Percentiles rank a stretch among this genome's conserved stretches.
Conservation (phyloP, 495 filamentous ascomycete species). For the Hypomontagnella monticulosa region DNA sequence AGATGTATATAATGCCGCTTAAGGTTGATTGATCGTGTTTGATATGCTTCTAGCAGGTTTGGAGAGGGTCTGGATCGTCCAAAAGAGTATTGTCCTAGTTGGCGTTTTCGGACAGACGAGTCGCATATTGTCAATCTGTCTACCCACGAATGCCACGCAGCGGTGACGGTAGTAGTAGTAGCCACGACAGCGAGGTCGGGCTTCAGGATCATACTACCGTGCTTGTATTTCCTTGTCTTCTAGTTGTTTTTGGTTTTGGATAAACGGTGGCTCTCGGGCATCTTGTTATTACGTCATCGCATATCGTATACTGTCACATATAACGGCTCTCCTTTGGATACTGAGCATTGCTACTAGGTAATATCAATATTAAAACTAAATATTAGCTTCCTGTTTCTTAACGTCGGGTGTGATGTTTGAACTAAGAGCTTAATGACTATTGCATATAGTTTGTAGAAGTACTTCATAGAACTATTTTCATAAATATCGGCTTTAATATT, state of each 20-base stretch:
- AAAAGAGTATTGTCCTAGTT: conserved; percentile 21
- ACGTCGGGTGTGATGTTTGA: neutral
- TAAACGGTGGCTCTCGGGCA: conserved; percentile 25
- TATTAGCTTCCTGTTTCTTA: neutral
- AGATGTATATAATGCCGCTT: conserved; percentile 41
- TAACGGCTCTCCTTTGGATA: conserved; percentile 5
- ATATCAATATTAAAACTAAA: conserved; percentile 19
- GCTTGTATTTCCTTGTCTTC: conserved; percentile 23
- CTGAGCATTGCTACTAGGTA: conserved; percentile 29
- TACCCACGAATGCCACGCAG: neutral
- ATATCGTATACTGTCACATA: conserved; percentile 25
- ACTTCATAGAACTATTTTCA: too few species aligned
- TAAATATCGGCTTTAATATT: too few species aligned
- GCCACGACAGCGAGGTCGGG: neutral
- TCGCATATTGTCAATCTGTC: neutral
- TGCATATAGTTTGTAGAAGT: too few species aligned
- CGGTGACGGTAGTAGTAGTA: conserved; percentile 4
- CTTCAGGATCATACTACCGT: conserved; percentile 14
- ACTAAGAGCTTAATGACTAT: too few species aligned
- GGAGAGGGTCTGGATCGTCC: conserved; percentile 22
- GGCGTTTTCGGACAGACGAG: conserved; percentile 21
- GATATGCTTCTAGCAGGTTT: conserved; percentile 26
- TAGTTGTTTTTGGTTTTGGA: conserved; percentile 15
- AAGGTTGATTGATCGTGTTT: conserved; percentile 39
- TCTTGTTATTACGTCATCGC: conserved; percentile 26